These are phyloP conservation scores for Eimeria falciformis DNA, from an alignment of 169 alveolate genomes.

Conservation along the genomic window DNA sequence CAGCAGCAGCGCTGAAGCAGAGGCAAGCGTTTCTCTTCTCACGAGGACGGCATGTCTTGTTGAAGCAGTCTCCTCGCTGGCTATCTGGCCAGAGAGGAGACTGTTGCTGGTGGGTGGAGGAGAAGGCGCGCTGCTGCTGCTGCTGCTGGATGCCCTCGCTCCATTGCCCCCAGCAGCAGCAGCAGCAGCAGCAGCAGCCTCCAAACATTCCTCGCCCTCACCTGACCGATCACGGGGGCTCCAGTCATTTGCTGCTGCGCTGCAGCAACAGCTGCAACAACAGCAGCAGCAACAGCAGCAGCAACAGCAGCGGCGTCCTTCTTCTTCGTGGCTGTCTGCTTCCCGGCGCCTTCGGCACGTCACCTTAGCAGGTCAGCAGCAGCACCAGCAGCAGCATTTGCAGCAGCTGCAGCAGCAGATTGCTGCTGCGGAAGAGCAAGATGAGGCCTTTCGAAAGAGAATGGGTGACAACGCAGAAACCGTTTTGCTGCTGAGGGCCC, in stretches of 20 bases:
- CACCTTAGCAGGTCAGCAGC: slow-evolving; percentile 4
- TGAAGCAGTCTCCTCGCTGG: slow-evolving; percentile 41
- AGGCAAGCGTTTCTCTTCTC: not conserved
- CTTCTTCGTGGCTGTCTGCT: not conserved
- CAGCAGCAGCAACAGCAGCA: slow-evolving; percentile 43
- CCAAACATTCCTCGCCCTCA: not conserved
- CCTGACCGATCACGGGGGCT: not conserved
- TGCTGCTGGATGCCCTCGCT: slow-evolving; percentile 50
- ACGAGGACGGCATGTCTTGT: slow-evolving; percentile 17
- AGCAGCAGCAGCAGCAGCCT: not conserved
- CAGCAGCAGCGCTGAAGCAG: slow-evolving; percentile 53
- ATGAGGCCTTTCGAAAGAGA: not conserved
- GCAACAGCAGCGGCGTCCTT: not conserved
- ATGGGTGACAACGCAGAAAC: slow-evolving; percentile 59
- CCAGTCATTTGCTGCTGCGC: not conserved
- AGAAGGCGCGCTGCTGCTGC: slow-evolving; percentile 69
- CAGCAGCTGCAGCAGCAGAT: slow-evolving; percentile 50
- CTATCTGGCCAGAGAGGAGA: not conserved
- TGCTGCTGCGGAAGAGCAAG: not conserved
- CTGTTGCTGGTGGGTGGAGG: slow-evolving; percentile 41
- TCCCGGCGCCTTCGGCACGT: not conserved
- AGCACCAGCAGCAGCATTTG: slow-evolving; percentile 36
- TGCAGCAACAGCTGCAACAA: slow-evolving; percentile 17
- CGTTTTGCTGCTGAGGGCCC: slow-evolving; percentile 64
- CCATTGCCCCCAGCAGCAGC: not conserved